These are phyloP conservation scores for Claviceps digitariae DNA, from an alignment of 2,329 filamentous ascomycete genomes.

Conservation along the genomic window DNA sequence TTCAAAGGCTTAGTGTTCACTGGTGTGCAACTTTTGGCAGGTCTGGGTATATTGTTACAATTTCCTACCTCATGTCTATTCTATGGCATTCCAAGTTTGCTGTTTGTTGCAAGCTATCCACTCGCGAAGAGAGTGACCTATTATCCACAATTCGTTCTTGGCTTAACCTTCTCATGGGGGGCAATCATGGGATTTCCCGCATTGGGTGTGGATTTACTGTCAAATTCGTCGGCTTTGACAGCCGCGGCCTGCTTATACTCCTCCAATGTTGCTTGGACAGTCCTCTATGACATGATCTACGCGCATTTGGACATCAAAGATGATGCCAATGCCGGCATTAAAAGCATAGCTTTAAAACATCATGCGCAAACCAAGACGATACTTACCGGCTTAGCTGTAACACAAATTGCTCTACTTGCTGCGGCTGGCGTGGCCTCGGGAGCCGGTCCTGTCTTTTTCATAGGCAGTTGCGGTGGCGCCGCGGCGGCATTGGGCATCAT, in stretches of 20 bases:
- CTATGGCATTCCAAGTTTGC: constrained; percentile 63
- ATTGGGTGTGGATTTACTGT: constrained; percentile 61
- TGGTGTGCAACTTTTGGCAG: constrained; percentile 58
- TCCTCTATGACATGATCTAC: constrained; percentile 87
- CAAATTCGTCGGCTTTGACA: constrained; percentile 45
- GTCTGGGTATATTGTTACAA: constrained; percentile 60
- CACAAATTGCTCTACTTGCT: constrained; percentile 56
- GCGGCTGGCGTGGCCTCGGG: constrained; percentile 54
- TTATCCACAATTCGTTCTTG: constrained; percentile 74
- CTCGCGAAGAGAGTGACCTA: constrained; percentile 76
- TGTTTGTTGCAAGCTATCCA: constrained; percentile 64
- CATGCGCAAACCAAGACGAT: constrained; percentile 65
- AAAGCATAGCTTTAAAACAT: constrained; percentile 73
- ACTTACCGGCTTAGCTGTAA: constrained; percentile 52
- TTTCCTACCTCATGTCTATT: constrained; percentile 62
- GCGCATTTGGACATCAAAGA: constrained; percentile 86
- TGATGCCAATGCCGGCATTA: constrained; percentile 75
- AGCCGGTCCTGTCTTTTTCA: constrained; percentile 55
- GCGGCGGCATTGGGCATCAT: constrained; percentile 47
- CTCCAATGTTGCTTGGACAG: constrained; percentile 74
- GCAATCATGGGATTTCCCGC: constrained; percentile 81
- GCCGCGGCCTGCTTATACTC: constrained; percentile 59
- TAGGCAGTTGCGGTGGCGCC: constrained; percentile 53
- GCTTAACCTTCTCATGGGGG: constrained; percentile 79
- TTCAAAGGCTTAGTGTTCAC: constrained; percentile 61